Evolutionary conservation across 73 alveolate species (phyloP), one percentile per base, ranked within the genome.

Genomic region (Uronychia setigera): DNA sequence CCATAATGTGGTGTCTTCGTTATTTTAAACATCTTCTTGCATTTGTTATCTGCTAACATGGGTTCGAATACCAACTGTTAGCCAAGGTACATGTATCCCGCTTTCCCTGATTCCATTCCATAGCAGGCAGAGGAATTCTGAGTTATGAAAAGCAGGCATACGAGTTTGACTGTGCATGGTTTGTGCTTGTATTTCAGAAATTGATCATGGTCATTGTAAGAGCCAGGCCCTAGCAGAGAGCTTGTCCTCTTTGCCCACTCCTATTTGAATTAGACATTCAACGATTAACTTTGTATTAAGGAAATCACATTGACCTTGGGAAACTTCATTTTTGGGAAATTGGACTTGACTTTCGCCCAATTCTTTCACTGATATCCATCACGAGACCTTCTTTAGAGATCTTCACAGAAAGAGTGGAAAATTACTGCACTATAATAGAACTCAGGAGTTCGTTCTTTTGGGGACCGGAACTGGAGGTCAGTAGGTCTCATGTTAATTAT

Each of bases 381-480:
- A 46, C 19, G n/a, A 11, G n/a, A 5, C 67, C 67, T 46, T 46
- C 67, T 5, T 46, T 46, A 11, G 67, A 46, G 19, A 46, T 46
- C 67, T 46, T 46, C n/a, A 11, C 5, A 19, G 5, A 5, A 5
- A 46, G 19, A 19, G 67, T 46, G n/a, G n/a, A 46, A 11, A 11
- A 5, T 5, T 46, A 46, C 67, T 19, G 19, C n/a, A 46, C n/a
- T 11, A 46, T 81, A 33, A 31, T 82, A 82, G 80, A 81, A 82
- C 35, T 87, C 96, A 11, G 94, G 94, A n/a, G 96, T 91, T 78
- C 88, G 80, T 80, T 91, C 89, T 35, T 91, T 88, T 1, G 96
- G 96, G 29, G 94, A 87, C 58, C 96, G 60, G 76, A 88, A 91
- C 33, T 76, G 27, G 9, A 91, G 85, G 29, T 82, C 88, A 25